These are phyloP conservation scores for Sequoia sempervirens DNA, from an alignment of 75 land plant species.

Conservation along the genomic window DNA sequence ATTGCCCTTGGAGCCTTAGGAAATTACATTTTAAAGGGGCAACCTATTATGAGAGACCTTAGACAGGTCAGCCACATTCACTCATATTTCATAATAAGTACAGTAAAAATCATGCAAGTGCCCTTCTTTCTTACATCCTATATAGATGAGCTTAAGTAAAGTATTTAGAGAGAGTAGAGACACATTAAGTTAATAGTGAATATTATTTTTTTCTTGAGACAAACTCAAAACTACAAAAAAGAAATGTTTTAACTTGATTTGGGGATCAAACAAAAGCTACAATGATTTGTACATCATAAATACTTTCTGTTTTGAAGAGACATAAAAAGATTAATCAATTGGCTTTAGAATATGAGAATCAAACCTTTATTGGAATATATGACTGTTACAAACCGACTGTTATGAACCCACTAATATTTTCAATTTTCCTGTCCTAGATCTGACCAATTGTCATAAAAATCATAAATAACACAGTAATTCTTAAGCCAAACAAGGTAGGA, in stretches of 20 bases:
- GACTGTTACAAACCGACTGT: not conserved
- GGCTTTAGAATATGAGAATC: not conserved
- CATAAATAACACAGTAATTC: not conserved
- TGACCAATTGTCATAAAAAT: not conserved
- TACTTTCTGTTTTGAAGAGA: not conserved
- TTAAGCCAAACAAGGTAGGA: not conserved
- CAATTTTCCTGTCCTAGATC: not conserved
- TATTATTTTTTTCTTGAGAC: not conserved
- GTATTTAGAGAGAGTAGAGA: not conserved
- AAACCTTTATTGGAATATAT: not conserved
- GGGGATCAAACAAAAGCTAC: not conserved
- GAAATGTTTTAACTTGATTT: not conserved
- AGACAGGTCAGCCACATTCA: not conserved
- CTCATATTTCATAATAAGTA: not conserved
- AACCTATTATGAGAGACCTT: not conserved
- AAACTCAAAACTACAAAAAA: not conserved
- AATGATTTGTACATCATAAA: not conserved
- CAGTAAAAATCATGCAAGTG: not conserved
- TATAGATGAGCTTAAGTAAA: not conserved
- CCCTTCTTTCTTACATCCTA: not conserved
- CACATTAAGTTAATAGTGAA: not conserved
- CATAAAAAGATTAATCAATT: not conserved
- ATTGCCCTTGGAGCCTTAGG: not conserved
- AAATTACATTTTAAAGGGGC: not conserved
- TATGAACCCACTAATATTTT: not conserved